Evolutionary conservation across 352 stramenopile genomes (phyloP).

Genomic region (Phytopythium aichiense): DNA sequence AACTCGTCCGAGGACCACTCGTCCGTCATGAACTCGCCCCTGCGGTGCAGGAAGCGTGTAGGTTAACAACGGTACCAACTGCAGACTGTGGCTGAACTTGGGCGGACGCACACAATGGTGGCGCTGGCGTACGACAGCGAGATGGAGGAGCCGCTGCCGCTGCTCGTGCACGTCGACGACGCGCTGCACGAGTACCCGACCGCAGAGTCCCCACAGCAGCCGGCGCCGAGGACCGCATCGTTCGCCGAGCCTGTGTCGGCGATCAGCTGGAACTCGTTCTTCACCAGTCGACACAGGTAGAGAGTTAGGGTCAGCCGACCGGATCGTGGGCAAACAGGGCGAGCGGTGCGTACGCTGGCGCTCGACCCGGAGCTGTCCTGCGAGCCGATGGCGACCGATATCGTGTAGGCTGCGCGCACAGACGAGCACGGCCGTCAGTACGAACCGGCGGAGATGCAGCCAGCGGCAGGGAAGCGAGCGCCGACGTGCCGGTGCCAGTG

Average conservation of each 20-base stretch:
- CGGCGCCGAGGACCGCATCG: constrained; percentile 53
- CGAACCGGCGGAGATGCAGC: neutral
- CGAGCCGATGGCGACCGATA: constrained; percentile 31
- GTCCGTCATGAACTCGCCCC: constrained; percentile 68
- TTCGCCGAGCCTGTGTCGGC: constrained; percentile 85
- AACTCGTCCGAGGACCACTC: constrained; percentile 57
- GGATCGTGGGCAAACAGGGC: neutral
- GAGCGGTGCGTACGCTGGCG: constrained; percentile 18
- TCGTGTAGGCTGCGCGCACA: constrained; percentile 26
- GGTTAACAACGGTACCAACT: neutral
- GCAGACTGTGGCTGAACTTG: neutral
- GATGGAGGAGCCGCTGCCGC: constrained; percentile 16
- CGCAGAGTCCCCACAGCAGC: constrained; percentile 50
- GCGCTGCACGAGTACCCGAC: constrained; percentile 61
- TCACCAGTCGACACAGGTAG: neutral
- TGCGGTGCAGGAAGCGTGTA: constrained; percentile 10
- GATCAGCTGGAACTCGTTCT: constrained; percentile 78
- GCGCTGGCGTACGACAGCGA: constrained; percentile 57
- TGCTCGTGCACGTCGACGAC: constrained; percentile 55
- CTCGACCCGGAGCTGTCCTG: constrained; percentile 17
- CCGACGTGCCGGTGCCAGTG: constrained; percentile 30
- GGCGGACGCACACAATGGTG: constrained; percentile 49
- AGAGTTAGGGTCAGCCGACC: neutral
- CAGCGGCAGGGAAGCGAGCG: neutral
- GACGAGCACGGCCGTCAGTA: neutral